phyloP scores from a whole-genome alignment of 2,329 filamentous ascomycete species.

The Zalaria sp. region DNA sequence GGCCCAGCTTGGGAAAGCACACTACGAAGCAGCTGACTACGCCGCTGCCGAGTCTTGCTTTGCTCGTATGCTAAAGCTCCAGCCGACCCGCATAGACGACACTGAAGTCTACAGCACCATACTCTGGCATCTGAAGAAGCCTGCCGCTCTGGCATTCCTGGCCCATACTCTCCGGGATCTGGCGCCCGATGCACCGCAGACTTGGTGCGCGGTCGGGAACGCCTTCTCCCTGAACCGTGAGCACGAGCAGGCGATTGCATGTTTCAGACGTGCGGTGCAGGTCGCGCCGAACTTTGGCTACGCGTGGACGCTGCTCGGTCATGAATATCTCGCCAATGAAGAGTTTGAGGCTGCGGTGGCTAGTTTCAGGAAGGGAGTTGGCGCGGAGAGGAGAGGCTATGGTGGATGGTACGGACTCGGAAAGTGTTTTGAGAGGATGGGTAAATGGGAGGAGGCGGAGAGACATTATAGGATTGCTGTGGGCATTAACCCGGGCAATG shows the following conservation, averaged over 20 bases:
- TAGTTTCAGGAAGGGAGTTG: slow-evolving; percentile 74
- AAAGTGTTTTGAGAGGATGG: slow-evolving; percentile 45
- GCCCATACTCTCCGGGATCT: slow-evolving; percentile 81
- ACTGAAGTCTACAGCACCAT: slow-evolving; percentile 98
- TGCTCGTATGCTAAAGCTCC: slow-evolving; percentile 59
- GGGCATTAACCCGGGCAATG: slow-evolving; percentile 83
- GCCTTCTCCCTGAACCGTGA: slow-evolving; percentile 86
- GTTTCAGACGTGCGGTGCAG: slow-evolving; percentile 89
- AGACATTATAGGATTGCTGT: slow-evolving; percentile 82
- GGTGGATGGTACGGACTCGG: slow-evolving; percentile 94
- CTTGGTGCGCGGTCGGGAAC: slow-evolving; percentile 92
- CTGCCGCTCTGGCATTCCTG: slow-evolving; percentile 81
- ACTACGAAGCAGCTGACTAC: slow-evolving; percentile 84
- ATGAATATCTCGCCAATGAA: slow-evolving; percentile 91
- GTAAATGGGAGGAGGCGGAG: slow-evolving; percentile 59
- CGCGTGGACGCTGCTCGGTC: slow-evolving; percentile 86
- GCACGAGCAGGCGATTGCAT: slow-evolving; percentile 85
- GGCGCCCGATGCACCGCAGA: slow-evolving; percentile 79
- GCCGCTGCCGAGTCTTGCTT: slow-evolving; percentile 79
- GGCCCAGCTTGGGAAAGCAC: slow-evolving; percentile 75
- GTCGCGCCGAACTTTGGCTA: slow-evolving; percentile 85
- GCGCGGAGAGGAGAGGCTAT: slow-evolving; percentile 80
- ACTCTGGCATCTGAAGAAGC: slow-evolving; percentile 94
- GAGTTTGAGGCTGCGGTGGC: slow-evolving; percentile 91
- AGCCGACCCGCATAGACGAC: slow-evolving; percentile 73